Evolutionary conservation across 352 stramenopile genomes (phyloP), one percentile per base, ranked within the genome.

Genomic region (Pythium monospermum): DNA sequence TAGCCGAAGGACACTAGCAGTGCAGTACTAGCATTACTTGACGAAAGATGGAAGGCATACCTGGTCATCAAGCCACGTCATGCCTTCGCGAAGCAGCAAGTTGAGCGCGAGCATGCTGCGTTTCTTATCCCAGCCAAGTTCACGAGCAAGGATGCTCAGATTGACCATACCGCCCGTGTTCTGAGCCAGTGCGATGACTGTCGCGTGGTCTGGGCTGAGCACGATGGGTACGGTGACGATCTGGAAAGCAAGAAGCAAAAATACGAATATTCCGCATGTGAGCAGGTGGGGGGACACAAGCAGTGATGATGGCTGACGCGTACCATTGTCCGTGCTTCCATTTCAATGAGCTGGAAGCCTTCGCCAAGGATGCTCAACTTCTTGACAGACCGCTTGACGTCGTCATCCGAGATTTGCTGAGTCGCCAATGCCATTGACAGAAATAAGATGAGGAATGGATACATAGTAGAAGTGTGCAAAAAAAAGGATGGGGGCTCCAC

Each of bases 61-160:
- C 76, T 96, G 75, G 27, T 95, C 77, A 66, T 99, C 96, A 25
- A 98, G 58, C 96, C 96, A 99, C 27, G 87, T 95, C 90, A 99
- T 98, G 41, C 94, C 94, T 66, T 98, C 87, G 23, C 83, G 69
- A 16, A 98, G 60, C 30, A 99, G 73, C 30, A 97, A 62, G 52
- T 96, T 86, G 5, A 99, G 68, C 16, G 87, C 91, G 25, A 96
- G 68, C 59, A 96, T 92, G 28, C 85, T 95, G 15, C 95, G 77
- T 52, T 98, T 97, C 31, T 85, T 75, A 53, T 89, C 83, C 94
- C 94, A 99, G 6, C 72, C 59, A 25, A 96, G 73, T 50, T 85
- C 72, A 25, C 77, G 71, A 18, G 66, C 68, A 19, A 98, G 69
- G 49, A 95, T 77, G 42, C 82, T 77, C 35, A 89, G 66, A 28